Evolutionary conservation across 768 basidiomycete genomes (phyloP), one percentile per base, ranked within the genome.

Genomic region (Naematelia encephala): DNA sequence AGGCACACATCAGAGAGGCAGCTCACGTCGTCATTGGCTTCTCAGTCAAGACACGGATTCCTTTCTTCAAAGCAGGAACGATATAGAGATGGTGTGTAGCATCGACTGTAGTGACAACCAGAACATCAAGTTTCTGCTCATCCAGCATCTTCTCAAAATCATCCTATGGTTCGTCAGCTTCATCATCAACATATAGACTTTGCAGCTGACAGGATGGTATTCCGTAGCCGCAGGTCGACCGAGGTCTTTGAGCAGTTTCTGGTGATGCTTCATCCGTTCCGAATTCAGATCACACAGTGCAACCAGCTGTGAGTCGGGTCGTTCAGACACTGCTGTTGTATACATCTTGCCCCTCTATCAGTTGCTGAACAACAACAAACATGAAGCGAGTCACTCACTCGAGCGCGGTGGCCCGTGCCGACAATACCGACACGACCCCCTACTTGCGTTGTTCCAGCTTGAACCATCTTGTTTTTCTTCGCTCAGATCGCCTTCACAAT

Each of bases 21-120:
- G 60, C 69, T 68, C 60, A 70, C 69, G 82, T 83, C 1, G 82
- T 82, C 81, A 83, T 82, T 0, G 82, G 82, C 66, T 83, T 83
- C 67, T 83, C 82, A n/a, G 82, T 82, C 54, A 83, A 63, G 5
- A 82, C 82, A 51, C 62, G 62, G 67, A 76, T 70, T 19, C 74
- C 72, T 21, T 50, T 51, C 54, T 71, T 61, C 14, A 75, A 34
- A 8, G 74, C 74, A 14, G 78, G 77, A 16, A 83, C 80, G 61
- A 82, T 82, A 69, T 81, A 83, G 52, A 74, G 51, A 64, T 82
- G 79, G 61, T 83, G 82, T 46, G 80, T 71, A 13, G 80, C 79
- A 62, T 83, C 82, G 28, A 83, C 74, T 50, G 81, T 82, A 4
- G 82, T 82, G 2, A 83, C 77, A 0, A 83, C 81, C 4, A 82